Base-by-base conservation (phyloP, 2,329 filamentous ascomycete genomes). In the Diaporthe sp. region DNA sequence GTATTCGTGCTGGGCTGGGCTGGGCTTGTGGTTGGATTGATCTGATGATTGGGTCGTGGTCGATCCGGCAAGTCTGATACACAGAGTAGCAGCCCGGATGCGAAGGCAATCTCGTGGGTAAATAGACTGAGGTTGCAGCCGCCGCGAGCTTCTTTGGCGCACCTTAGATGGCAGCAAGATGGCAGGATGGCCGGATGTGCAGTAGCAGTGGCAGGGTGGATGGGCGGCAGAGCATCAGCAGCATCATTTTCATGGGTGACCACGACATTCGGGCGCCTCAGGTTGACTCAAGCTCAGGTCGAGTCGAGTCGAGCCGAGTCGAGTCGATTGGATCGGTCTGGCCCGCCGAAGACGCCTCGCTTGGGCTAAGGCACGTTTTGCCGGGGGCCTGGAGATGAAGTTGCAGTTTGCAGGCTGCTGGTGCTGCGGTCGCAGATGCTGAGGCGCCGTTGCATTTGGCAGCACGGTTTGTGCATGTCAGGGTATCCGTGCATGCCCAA, bases 51-150 rank as follows among this genome's bases (percentile, higher is more conserved):
- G 31, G 65, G 65, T 70, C 65, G 34, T 70, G 65, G 65, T 70
- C 65, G 65, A 70, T 70, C 65, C 65, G 47, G 65, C 65, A 70
- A 55, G 47, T 39, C 65, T 70, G 65, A 70, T 70, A 70, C 65
- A 70, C 65, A 70, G 65, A 70, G 65, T 70, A 55, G 65, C 65
- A 70, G 65, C 31, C 22, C 65, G 65, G 49, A 70, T 34, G 49
- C 65, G 49, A 70, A 70, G 65, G 47, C 34, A 70, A 70, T 70
- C 65, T 70, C 31, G 49, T 70, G 65, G 65, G 9, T 55, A 55
- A 70, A 70, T 70, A 70, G 65, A 70, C 17, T 42, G 65, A 70
- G 65, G 65, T 70, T 70, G 49, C 49, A 70, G 65, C 65, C 65
- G 65, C 65, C 47, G 47, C 22, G 65, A 70, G 65, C 65, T 70